A percentile compares a stretch with the other conserved stretches of the same genome.
phyloP scores from a whole-genome alignment of 176 grass and related monocot species.

The Triticum timopheevii region DNA sequence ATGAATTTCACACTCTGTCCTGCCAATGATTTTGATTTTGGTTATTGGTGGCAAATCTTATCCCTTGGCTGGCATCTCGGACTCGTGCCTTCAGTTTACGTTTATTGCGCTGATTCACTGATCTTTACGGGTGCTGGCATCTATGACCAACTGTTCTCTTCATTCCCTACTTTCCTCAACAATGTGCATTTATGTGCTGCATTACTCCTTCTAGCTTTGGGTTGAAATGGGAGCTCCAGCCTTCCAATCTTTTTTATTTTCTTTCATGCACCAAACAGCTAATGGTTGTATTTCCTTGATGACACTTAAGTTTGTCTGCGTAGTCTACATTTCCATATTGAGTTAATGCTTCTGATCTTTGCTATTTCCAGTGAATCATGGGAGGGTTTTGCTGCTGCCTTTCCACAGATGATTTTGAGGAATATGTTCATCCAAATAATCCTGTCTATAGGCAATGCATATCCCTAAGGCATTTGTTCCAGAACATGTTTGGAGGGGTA shows the following conservation, averaged over 20 bases:
- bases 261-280: not conserved
- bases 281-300: not conserved
- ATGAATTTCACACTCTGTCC: not conserved
- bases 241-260: not conserved
- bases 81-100: not conserved
- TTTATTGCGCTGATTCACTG: not conserved
- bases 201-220: not conserved
- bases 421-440: slow-evolving; percentile 74
- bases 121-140: not conserved
- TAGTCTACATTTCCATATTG: slow-evolving; percentile 3
- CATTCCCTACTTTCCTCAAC: not conserved
- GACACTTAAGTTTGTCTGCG: not conserved
- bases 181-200: not conserved
- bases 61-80: not conserved
- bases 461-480: slow-evolving; percentile 68
- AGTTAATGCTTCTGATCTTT: slow-evolving; percentile 15
- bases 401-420: slow-evolving; percentile 72
- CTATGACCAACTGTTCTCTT: not conserved
- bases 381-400: slow-evolving; percentile 79
- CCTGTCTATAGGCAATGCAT: slow-evolving; percentile 72
- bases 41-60: not conserved
- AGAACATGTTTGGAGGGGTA: slow-evolving; percentile 85
- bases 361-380: slow-evolving; percentile 47
- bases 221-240: not conserved
- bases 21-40: not conserved